These are phyloP conservation scores for Teunomyces cretensis DNA, from an alignment of 805 yeast species.

Conservation along the genomic window DNA sequence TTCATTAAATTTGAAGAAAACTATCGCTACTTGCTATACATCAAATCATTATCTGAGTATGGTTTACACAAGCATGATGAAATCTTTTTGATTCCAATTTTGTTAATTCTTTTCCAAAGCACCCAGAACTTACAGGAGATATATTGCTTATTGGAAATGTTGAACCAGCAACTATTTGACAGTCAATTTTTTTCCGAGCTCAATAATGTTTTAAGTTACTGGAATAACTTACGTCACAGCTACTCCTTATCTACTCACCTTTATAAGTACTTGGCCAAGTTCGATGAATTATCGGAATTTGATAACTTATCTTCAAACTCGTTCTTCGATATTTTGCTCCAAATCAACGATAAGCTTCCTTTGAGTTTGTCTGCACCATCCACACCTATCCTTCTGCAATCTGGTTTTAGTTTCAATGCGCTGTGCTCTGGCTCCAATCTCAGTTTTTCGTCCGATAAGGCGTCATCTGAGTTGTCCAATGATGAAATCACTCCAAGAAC, in stretches of 20 bases:
- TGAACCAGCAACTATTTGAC: slow-evolving; percentile 32
- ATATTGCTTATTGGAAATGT: slow-evolving; percentile 31
- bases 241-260: slow-evolving; percentile 18
- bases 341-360: slow-evolving; percentile 43
- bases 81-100: slow-evolving; percentile 36
- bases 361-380: slow-evolving; percentile 45
- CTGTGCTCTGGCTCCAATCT: slow-evolving; percentile 6
- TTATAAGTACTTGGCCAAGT: slow-evolving; percentile 23
- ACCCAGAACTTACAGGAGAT: slow-evolving; percentile 23
- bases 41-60: slow-evolving; percentile 36
- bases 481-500: slow-evolving; percentile 7
- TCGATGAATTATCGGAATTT: slow-evolving; percentile 30
- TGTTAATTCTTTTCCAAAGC: slow-evolving; percentile 29
- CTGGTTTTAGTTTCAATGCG: background rate
- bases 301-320: slow-evolving; percentile 27
- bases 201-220: slow-evolving; percentile 25
- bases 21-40: slow-evolving; percentile 32
- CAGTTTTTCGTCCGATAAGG: background rate
- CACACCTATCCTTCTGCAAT: slow-evolving; percentile 30
- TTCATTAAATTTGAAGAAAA: slow-evolving; percentile 19
- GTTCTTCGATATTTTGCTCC: slow-evolving; percentile 35
- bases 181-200: slow-evolving; percentile 24
- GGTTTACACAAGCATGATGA: slow-evolving; percentile 42
- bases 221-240: slow-evolving; percentile 22
- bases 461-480: background rate